phyloP scores from a whole-genome alignment of 805 yeast species.

The Cyberlindnera meyerae region DNA sequence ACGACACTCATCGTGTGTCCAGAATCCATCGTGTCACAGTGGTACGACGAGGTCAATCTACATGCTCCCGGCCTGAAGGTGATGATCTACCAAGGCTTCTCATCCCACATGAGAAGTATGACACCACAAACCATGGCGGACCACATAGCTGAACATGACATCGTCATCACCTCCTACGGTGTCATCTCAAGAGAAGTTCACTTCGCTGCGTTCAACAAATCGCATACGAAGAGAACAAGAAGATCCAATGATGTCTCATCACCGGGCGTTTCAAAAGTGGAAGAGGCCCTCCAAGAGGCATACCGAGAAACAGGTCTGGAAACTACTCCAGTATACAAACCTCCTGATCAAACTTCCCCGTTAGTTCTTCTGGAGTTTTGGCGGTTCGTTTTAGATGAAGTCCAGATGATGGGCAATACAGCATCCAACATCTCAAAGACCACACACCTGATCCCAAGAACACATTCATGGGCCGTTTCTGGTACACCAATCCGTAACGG shows the following conservation, averaged over 20 bases:
- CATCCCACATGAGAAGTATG: slow-evolving; percentile 30
- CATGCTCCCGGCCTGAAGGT: slow-evolving; percentile 62
- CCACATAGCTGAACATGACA: slow-evolving; percentile 58
- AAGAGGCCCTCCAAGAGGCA: slow-evolving; percentile 10
- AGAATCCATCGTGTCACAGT: slow-evolving; percentile 74
- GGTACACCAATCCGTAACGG: slow-evolving; percentile 84
- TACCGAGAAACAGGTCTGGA: slow-evolving; percentile 11
- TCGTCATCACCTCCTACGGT: slow-evolving; percentile 75
- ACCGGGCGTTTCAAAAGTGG: too few species aligned
- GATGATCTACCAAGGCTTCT: slow-evolving; percentile 55
- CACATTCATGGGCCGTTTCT: slow-evolving; percentile 95
- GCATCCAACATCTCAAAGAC: slow-evolving; percentile 74
- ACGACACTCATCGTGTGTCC: slow-evolving; percentile 87
- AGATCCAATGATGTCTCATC: background rate
- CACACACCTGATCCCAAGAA: slow-evolving; percentile 72
- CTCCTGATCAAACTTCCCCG: slow-evolving; percentile 82
- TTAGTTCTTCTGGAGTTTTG: slow-evolving; percentile 78
- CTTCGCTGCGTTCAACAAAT: slow-evolving; percentile 67
- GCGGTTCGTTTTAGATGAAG: slow-evolving; percentile 90
- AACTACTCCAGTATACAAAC: slow-evolving; percentile 4
- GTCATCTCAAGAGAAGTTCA: slow-evolving; percentile 72
- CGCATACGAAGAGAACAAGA: slow-evolving; percentile 26
- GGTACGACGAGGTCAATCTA: slow-evolving; percentile 66
- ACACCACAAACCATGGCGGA: slow-evolving; percentile 40
- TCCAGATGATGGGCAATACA: slow-evolving; percentile 81